phyloP scores from a whole-genome alignment of 1,284 basidiomycete species.

The Cutaneotrichosporon cyanovorans region DNA sequence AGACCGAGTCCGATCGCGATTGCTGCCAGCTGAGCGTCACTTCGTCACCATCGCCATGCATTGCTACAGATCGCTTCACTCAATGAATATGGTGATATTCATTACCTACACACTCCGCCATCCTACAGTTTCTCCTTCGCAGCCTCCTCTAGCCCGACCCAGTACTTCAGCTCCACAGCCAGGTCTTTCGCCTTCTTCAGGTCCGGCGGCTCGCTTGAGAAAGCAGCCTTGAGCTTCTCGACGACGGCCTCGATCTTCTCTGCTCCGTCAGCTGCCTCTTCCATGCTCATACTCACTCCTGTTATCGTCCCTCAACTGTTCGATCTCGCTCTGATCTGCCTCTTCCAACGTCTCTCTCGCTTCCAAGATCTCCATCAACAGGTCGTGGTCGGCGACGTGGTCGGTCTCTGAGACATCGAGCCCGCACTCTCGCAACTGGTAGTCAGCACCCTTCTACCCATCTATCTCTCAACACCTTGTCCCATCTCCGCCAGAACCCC shows the following conservation, averaged over 20 bases:
- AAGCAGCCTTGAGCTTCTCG: constrained; percentile 39
- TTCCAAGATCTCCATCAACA: constrained; percentile 74
- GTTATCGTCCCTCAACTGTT: constrained; percentile 54
- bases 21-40: too few relatives aligned
- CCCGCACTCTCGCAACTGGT: constrained; percentile 55
- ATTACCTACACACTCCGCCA: too few relatives aligned
- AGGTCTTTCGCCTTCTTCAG: constrained; percentile 56
- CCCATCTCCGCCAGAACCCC: too few relatives aligned
- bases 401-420: constrained; percentile 63
- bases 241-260: constrained; percentile 54
- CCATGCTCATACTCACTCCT: constrained; percentile 50
- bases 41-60: too few relatives aligned
- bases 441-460: too few relatives aligned
- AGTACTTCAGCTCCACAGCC: constrained; percentile 67
- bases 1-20: too few relatives aligned
- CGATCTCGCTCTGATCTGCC: constrained; percentile 53
- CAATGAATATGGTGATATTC: too few relatives aligned
- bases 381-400: constrained; percentile 60
- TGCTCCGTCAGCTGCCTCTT: constrained; percentile 31
- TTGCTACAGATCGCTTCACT: too few relatives aligned
- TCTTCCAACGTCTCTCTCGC: constrained; percentile 70
- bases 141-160: constrained; percentile 65
- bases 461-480: too few relatives aligned
- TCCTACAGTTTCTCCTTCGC: too few relatives aligned
- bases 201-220: constrained; percentile 50